Base-by-base conservation (phyloP, 2,329 filamentous ascomycete species). In the Dothidotthia symphoricarpi region DNA sequence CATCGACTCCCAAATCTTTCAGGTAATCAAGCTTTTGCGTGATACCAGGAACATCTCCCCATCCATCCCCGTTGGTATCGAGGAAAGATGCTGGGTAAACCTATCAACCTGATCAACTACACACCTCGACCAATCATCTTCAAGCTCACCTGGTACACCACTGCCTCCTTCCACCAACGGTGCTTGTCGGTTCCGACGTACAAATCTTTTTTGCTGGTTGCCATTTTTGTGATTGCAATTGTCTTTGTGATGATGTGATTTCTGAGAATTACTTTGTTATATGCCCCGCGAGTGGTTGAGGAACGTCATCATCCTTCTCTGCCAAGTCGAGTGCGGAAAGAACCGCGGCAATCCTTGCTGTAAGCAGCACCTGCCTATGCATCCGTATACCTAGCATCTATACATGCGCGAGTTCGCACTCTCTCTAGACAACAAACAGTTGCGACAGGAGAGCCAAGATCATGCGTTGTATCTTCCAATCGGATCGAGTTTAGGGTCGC, bases 71-170 rank as follows among this genome's bases (percentile, higher is more conserved):
- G 15, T 75, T 79, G 17, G 73, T 75, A 55, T 81, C 78, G 34
- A 77, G 71, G 60, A 81, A 82, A 3, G 76, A 80, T 4, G 78
- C 74, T 7, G 77, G 77, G 52, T 81, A 82, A 32, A 82, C 72
- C 53, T 75, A 5, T 4, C 11, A 11, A 30, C 6, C 29, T 22
- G 17, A 16, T 42, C 28, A 46, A 29, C n/a, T 9, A 25, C 22
- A 13, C 16, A 19, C 15, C 19, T 16, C 16, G 15, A 34, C 3
- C 6, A 7, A 11, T 16, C 25, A 14, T 1, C 3, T 32, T 17
- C 27, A 24, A 12, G 1, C 41, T 15, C 40, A 63, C 59, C 47
- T 82, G 77, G 51, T 82, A 82, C 7, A 81, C 74, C 6, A 75
- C 71, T 34, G 74, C 74, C 55, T 81, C 77, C 49, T 81, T 80